A percentile compares a stretch with the other conserved stretches of the same genome.
These are phyloP conservation scores for Brachypodium distachyon DNA, from an alignment of 202 grass and related monocot species.

Conservation along the genomic window DNA sequence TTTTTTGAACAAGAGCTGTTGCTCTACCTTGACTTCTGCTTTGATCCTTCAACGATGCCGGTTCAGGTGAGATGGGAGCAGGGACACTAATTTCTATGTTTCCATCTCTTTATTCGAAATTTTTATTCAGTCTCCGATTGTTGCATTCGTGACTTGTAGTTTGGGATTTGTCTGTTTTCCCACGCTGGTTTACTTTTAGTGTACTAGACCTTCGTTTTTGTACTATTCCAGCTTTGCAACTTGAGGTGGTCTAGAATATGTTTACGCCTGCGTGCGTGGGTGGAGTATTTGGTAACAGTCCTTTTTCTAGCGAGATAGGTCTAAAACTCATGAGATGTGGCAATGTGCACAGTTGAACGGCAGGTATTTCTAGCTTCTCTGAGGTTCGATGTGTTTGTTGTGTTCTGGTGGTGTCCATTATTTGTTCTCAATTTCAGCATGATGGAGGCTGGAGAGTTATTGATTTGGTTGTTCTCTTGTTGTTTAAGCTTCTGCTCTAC, in stretches of 20 bases:
- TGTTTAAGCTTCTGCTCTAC: not conserved
- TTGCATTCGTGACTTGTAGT: slow-evolving; percentile 21
- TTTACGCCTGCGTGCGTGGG: not conserved
- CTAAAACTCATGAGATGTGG: not conserved
- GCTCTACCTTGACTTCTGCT: not conserved
- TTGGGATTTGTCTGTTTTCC: slow-evolving; percentile 25
- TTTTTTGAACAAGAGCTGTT: not conserved
- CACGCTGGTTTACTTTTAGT: not conserved
- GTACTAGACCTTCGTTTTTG: slow-evolving; percentile 14
- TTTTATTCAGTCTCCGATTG: not conserved
- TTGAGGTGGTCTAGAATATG: not conserved
- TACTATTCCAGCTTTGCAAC: slow-evolving; percentile 3
- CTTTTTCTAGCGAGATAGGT: not conserved
- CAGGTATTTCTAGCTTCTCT: not conserved
- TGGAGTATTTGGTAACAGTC: slow-evolving; percentile 14
- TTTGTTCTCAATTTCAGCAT: not conserved
- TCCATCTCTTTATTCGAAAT: not conserved
- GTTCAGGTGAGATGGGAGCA: not conserved
- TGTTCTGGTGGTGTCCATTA: too few species aligned
- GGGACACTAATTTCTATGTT: not conserved
- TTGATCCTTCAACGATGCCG: not conserved
- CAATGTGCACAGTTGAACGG: not conserved
- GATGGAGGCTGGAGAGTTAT: not conserved
- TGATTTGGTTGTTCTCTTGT: not conserved
- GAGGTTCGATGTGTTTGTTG: slow-evolving; percentile 4